Conservation (phyloP, 148 eudicot genomes). For the Fagopyrum homotropicum region DNA sequence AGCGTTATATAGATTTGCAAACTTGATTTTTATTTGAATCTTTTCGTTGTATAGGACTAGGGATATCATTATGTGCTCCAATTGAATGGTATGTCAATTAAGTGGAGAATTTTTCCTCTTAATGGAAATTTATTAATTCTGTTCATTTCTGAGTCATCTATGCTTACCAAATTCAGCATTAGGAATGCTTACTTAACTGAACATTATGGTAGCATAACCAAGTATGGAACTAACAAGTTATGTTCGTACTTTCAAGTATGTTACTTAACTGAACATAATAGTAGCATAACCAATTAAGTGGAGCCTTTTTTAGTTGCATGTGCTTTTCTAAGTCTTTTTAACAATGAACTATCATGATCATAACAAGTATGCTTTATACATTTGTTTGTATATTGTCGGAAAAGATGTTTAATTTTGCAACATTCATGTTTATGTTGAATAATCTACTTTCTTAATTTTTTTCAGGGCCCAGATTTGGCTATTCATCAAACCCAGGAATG, state of each 20-base stretch:
- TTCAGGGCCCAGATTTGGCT: constrained; percentile 83
- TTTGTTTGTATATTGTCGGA: neutral
- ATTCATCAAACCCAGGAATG: constrained; percentile 80
- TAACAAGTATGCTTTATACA: neutral
- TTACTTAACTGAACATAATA: neutral
- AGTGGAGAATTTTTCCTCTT: neutral
- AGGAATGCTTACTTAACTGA: neutral
- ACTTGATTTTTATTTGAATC: neutral
- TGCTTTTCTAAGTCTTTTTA: neutral
- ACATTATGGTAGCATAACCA: neutral
- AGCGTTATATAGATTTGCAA: neutral
- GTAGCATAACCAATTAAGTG: neutral
- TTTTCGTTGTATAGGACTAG: constrained; percentile 1
- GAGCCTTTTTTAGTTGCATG: neutral
- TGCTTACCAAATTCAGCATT: neutral
- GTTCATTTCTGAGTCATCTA: neutral
- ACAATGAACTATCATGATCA: neutral
- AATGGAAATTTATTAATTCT: neutral
- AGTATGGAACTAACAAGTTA: no score
- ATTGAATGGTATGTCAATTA: neutral
- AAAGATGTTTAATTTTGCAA: neutral
- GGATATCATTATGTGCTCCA: neutral
- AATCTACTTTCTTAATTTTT: neutral
- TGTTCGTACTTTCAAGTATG: neutral
- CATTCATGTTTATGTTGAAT: neutral